These are phyloP conservation scores for Stenogyne calaminthoides DNA, from an alignment of 305 asterid genomes.

Conservation along the genomic window DNA sequence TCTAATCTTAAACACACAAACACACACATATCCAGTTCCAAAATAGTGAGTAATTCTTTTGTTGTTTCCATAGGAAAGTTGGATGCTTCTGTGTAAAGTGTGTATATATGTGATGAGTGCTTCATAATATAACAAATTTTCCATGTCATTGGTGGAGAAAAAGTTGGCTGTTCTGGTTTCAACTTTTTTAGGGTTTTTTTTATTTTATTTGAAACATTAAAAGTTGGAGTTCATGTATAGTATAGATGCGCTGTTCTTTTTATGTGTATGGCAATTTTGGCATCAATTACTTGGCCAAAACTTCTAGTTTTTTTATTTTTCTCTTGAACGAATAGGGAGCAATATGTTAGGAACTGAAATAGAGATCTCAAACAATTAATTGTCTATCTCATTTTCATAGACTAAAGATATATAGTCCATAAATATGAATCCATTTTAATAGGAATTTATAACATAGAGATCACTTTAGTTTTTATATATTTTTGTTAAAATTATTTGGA, in stretches of 20 bases:
- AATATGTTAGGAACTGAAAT: background rate
- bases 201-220: constrained; percentile 3
- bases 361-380: too few relatives aligned
- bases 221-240: background rate
- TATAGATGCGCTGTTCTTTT: constrained; percentile 12
- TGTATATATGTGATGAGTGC: constrained; percentile 23
- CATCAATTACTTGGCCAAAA: background rate
- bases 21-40: background rate
- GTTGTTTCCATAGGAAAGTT: constrained; percentile 38
- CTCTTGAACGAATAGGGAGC: background rate
- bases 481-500: too few relatives aligned
- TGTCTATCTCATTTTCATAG: too few relatives aligned
- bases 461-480: too few relatives aligned
- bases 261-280: constrained; percentile 14
- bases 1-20: background rate
- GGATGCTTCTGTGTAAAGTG: constrained; percentile 60
- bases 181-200: constrained; percentile 28
- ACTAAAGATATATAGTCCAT: too few relatives aligned
- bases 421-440: too few relatives aligned
- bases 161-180: constrained; percentile 39
- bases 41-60: background rate
- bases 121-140: constrained; percentile 29
- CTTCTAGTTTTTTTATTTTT: background rate
- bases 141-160: constrained; percentile 47
- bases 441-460: too few relatives aligned